These are phyloP conservation scores for Luzula sylvatica DNA, from an alignment of 176 grass and related monocot genomes.

Conservation along the genomic window DNA sequence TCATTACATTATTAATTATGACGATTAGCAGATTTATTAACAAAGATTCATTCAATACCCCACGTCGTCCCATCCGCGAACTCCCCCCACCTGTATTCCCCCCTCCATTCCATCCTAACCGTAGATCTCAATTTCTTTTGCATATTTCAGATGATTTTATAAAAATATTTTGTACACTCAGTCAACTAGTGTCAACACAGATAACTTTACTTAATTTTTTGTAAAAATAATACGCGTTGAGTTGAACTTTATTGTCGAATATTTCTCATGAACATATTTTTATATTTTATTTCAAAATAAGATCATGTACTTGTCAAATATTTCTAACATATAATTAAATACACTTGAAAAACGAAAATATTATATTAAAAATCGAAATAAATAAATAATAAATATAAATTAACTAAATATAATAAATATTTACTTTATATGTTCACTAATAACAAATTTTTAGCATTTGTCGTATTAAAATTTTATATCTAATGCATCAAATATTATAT, in stretches of 20 bases:
- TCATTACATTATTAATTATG: background rate
- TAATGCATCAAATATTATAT: too few relatives aligned
- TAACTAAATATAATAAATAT: too few relatives aligned
- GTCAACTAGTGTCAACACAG: background rate
- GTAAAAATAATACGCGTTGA: background rate
- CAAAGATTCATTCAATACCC: background rate
- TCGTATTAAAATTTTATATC: too few relatives aligned
- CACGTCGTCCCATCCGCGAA: conserved; percentile 17
- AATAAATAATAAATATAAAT: too few relatives aligned
- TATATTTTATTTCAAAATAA: too few relatives aligned
- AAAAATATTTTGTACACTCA: background rate
- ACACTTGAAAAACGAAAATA: too few relatives aligned
- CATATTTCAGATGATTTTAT: background rate
- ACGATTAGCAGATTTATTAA: conserved; percentile 2
- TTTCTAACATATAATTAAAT: too few relatives aligned
- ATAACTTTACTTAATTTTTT: background rate
- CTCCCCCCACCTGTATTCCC: background rate
- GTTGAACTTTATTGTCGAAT: background rate
- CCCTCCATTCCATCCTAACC: background rate
- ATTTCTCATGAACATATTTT: background rate
- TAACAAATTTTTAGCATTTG: too few relatives aligned
- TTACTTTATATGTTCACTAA: too few relatives aligned
- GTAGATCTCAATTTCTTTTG: background rate
- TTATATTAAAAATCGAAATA: too few relatives aligned
- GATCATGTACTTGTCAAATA: too few relatives aligned